These are phyloP conservation scores for Sporothrix schenckii DNA, from an alignment of 2,329 filamentous ascomycete species.

Conservation along the genomic window DNA sequence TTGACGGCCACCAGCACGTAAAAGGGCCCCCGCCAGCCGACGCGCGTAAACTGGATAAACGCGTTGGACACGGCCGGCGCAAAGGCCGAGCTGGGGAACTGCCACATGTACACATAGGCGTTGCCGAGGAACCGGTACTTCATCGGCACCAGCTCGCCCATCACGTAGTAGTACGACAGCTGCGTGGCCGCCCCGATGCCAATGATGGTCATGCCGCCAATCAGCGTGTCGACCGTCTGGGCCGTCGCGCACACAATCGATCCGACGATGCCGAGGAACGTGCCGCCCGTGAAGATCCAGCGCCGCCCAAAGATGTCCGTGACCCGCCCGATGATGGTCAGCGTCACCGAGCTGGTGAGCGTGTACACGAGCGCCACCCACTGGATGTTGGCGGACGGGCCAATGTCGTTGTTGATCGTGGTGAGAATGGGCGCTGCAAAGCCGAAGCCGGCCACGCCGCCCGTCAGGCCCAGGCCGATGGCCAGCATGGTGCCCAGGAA, in stretches of 20 bases:
- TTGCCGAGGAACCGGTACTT: slow-evolving; percentile 44
- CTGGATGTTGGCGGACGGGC: slow-evolving; percentile 38
- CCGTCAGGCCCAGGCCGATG: slow-evolving; percentile 37
- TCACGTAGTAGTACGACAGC: slow-evolving; percentile 45
- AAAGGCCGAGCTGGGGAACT: slow-evolving; percentile 41
- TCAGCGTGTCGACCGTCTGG: slow-evolving; percentile 44
- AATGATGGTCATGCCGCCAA: slow-evolving; percentile 44
- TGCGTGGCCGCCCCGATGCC: slow-evolving; percentile 46
- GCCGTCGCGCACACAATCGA: slow-evolving; percentile 46
- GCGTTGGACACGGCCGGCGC: slow-evolving; percentile 40
- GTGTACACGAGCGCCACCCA: slow-evolving; percentile 43
- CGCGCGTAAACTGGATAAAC: slow-evolving; percentile 38
- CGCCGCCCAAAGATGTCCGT: slow-evolving; percentile 41
- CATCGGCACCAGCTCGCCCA: slow-evolving; percentile 47
- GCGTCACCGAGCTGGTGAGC: slow-evolving; percentile 39
- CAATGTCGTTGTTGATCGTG: slow-evolving; percentile 33
- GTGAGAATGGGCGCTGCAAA: slow-evolving; percentile 37
- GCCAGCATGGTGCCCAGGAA: slow-evolving; percentile 33
- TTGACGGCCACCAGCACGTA: slow-evolving; percentile 42
- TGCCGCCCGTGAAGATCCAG: slow-evolving; percentile 40
- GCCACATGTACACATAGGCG: slow-evolving; percentile 42
- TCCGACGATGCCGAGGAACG: slow-evolving; percentile 44
- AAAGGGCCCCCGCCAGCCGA: slow-evolving; percentile 42
- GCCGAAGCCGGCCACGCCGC: slow-evolving; percentile 41
- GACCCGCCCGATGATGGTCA: slow-evolving; percentile 40